phyloP scores from a whole-genome alignment of 225 moss, liverwort and hornwort species.

The Marchantia paleacea region DNA sequence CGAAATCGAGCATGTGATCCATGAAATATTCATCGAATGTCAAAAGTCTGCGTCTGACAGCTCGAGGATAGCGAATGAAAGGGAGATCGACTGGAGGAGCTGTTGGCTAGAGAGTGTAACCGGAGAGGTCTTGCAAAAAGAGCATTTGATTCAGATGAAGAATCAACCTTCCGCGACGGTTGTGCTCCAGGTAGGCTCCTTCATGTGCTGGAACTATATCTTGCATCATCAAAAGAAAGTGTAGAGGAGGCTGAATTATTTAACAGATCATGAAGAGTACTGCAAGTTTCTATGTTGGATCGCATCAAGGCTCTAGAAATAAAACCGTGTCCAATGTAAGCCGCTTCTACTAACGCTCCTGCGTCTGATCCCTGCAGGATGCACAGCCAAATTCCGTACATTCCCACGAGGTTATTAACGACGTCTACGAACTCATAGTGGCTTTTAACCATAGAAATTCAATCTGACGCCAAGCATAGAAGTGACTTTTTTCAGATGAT shows the following conservation, averaged over 20 bases:
- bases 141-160: background rate
- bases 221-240: too few relatives aligned
- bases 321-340: too few relatives aligned
- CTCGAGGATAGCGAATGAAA: background rate
- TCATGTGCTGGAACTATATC: background rate
- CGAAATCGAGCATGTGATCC: background rate
- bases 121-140: background rate
- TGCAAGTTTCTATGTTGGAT: too few relatives aligned
- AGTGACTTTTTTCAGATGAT: too few relatives aligned
- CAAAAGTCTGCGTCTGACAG: background rate
- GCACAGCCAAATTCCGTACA: background rate
- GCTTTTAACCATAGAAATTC: background rate
- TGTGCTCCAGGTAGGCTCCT: background rate
- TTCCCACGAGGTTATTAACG: conserved; percentile 2
- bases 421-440: background rate
- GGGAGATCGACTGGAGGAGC: conserved; percentile 3
- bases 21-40: background rate
- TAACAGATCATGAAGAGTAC: too few relatives aligned
- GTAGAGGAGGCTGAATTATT: too few relatives aligned
- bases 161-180: background rate
- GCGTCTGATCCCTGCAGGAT: background rate
- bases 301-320: too few relatives aligned
- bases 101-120: background rate
- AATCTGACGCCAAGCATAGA: too few relatives aligned
- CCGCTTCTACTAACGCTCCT: too few relatives aligned